Evolutionary conservation across 2,329 filamentous ascomycete species (phyloP), one percentile per base, ranked within the genome.

Genomic region (Clonostachys byssicola): DNA sequence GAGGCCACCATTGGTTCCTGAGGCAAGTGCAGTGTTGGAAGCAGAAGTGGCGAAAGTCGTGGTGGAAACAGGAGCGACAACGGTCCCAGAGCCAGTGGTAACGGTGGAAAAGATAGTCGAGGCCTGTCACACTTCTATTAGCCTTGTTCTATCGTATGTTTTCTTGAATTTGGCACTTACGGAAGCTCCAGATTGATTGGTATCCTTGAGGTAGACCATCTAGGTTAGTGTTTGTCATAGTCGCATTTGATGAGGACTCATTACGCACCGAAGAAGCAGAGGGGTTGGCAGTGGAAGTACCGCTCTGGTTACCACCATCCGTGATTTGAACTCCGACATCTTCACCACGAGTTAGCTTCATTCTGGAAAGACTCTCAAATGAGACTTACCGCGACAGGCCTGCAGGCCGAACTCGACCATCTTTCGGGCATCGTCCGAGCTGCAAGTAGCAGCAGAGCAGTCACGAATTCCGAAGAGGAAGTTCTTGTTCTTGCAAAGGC

Each of bases 391-490:
- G 9, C 36, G 49, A 60, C 75, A 78, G 48, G 70, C 49, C 12
- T 55, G 45, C 47, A 69, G 55, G 40, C 63, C 74, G 51, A 66
- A 74, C 30, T 55, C 47, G 39, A 77, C 57, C 47, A 64, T 67
- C 40, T 61, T 51, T 34, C 60, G 54, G 43, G 68, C 68, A 43
- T 67, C 60, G 14, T 60, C 53, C 13, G 54, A 48, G 49, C 53
- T 47, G 65, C 75, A 78, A 41, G 65, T 61, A 60, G 72, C 61
- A 51, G 55, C 52, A 16, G 74, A 69, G 64, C 76, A 80, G 66
- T 80, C 76, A 49, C 68, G 73, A 49, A 79, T 60, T 45, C 75
- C 76, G 52, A 70, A 76, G 48, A 63, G 55, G 61, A 76, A 79
- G 65, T 75, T 56, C 41, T 51, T 39, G 52, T 74, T 71, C 48